These are phyloP conservation scores for Penicillium samsonianum DNA, from an alignment of 495 filamentous ascomycete species.

Conservation along the genomic window DNA sequence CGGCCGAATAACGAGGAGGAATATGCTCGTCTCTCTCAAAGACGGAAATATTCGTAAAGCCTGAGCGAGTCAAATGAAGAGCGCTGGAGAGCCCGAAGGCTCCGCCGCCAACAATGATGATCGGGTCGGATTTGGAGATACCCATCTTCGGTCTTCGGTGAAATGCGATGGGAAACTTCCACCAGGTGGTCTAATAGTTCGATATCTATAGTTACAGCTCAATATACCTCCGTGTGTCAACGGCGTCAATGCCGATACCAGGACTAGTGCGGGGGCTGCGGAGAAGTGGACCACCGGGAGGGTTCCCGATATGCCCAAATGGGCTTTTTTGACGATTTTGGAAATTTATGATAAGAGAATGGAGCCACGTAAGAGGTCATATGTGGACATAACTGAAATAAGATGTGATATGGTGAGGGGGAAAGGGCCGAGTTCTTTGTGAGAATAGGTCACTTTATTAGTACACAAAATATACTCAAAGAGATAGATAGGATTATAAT, in stretches of 20 bases:
- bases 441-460: background rate
- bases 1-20: slow-evolving; percentile 41
- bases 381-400: background rate
- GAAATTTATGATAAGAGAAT: background rate
- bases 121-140: slow-evolving; percentile 26
- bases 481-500: background rate
- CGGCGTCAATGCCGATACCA: background rate
- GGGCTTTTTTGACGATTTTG: background rate
- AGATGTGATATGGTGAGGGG: background rate
- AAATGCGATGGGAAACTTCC: background rate
- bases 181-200: background rate
- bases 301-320: slow-evolving; percentile 1
- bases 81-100: slow-evolving; percentile 56
- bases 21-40: slow-evolving; percentile 29
- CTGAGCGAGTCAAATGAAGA: slow-evolving; percentile 47
- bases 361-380: background rate
- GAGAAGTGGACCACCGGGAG: slow-evolving; percentile 13
- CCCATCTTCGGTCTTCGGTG: too few species aligned
- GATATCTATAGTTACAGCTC: background rate
- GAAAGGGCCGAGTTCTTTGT: background rate
- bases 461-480: background rate
- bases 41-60: slow-evolving; percentile 48
- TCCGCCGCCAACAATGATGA: slow-evolving; percentile 45
- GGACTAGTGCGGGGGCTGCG: slow-evolving; percentile 5
- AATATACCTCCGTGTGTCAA: background rate